Evolutionary conservation across 129 eudicot species (phyloP), one percentile per base, ranked within the genome.

Genomic region (Centaurea solstitialis): DNA sequence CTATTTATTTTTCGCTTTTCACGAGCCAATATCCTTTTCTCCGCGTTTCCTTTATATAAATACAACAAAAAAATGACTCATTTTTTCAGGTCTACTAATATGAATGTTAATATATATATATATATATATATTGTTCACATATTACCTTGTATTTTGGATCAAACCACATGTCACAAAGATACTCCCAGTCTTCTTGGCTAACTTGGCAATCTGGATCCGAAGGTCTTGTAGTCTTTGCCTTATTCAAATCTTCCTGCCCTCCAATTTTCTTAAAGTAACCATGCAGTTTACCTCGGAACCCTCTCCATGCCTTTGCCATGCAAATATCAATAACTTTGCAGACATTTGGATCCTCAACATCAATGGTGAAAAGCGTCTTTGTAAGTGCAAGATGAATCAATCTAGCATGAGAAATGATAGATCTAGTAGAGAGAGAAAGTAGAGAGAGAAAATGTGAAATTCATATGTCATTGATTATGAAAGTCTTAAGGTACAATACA

Each of bases 291-390:
- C 26, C 21, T 72, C 38, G 62, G 9, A 10, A 41, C 21, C 33
- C 18, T 72, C 64, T 72, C 62, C 76, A 72, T 40, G 75, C 24
- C 57, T 15, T 71, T 39, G 59, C 75, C 75, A 71, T 37, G 30
- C 39, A 71, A 28, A 8, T 71, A 71, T 20, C 75, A 15, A 71
- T 38, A 8, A 71, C 75, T 71, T 38, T 71, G 75, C 57, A 38
- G 38, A 71, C 33, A 8, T 71, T 35, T 15, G 11, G 1, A 20
- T 71, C 38, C 21, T 71, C 59, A 26, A 39, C 75, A 71, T 71
- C 75, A 71, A 71, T 71, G 18, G 38, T 30, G 5, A 39, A 71
- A 71, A 71, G 75, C 9, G 75, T 71, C 75, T 71, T 38, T n/a
- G n/a, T n/a, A n/a, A n/a, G n/a, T n/a, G n/a, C n/a, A n/a, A n/a